phyloP scores from a whole-genome alignment of 2,329 filamentous ascomycete genomes.

The Xylariaceae sp. region DNA sequence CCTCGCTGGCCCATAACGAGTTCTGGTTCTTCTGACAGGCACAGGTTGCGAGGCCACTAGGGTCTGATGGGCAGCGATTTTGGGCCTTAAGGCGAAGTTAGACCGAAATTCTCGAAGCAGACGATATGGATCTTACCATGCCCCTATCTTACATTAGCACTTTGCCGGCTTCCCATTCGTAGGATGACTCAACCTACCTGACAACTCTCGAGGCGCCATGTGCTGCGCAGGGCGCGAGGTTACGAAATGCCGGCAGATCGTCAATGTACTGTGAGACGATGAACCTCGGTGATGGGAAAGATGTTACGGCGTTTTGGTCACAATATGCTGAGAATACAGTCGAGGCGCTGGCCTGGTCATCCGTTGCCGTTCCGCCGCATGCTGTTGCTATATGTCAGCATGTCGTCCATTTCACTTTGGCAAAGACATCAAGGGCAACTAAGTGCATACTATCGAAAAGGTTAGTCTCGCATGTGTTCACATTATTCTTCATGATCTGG shows the following conservation, averaged over 20 bases:
- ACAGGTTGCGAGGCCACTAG: constrained; percentile 44
- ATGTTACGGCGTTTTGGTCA: constrained; percentile 36
- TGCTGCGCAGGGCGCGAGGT: constrained; percentile 42
- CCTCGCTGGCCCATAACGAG: constrained; percentile 38
- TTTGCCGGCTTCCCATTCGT: neutral
- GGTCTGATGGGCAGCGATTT: constrained; percentile 36
- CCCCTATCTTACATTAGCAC: constrained; percentile 22
- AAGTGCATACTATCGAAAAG: neutral
- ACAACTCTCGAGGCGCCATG: constrained; percentile 38
- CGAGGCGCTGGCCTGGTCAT: constrained; percentile 44
- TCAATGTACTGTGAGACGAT: constrained; percentile 39
- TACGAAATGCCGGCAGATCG: constrained; percentile 41
- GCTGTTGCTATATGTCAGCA: constrained; percentile 19
- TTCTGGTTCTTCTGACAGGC: constrained; percentile 49
- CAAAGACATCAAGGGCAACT: neutral
- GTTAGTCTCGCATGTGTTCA: neutral
- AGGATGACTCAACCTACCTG: constrained; percentile 27
- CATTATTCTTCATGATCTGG: no score
- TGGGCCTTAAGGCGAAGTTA: constrained; percentile 28
- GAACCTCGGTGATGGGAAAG: constrained; percentile 36
- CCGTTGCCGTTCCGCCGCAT: constrained; percentile 44
- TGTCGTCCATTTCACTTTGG: neutral
- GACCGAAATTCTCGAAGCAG: neutral
- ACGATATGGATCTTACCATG: constrained; percentile 28
- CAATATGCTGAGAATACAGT: constrained; percentile 46